These are phyloP conservation scores for Melastoma malabathricum DNA, from an alignment of 345 rosid species.

Conservation along the genomic window DNA sequence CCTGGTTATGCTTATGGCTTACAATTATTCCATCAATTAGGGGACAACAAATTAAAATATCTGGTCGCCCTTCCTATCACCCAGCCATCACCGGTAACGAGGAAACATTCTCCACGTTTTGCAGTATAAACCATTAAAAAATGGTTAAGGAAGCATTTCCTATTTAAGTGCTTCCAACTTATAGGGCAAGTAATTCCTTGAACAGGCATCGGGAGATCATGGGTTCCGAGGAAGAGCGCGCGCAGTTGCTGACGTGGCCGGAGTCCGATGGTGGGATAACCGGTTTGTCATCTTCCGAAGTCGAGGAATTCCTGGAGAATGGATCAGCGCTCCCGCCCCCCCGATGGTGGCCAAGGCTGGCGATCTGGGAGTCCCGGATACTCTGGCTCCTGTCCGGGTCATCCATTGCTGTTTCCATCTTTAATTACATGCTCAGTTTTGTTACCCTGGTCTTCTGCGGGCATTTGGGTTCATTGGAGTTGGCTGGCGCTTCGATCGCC, in stretches of 20 bases:
- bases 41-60: no score
- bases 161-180: no score
- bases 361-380: conserved; percentile 68
- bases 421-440: conserved; percentile 78
- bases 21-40: no score
- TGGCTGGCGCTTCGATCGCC: conserved; percentile 87
- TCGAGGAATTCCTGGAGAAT: conserved; percentile 54
- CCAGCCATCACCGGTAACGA: no score
- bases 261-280: conserved; percentile 44
- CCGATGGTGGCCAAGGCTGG: conserved; percentile 64
- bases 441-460: conserved; percentile 70
- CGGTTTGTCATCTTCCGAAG: conserved; percentile 35
- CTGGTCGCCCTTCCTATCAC: no score
- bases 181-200: no score
- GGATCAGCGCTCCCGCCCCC: conserved; percentile 13
- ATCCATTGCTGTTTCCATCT: conserved; percentile 50
- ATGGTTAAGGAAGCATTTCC: no score
- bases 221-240: conserved; percentile 19
- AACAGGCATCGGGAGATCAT: conserved; percentile 6
- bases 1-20: no score
- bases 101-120: no score
- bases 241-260: conserved; percentile 37
- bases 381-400: conserved; percentile 73
- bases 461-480: conserved; percentile 58
- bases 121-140: no score